Percentiles rank a stretch among this genome's conserved stretches.
Conservation (phyloP, 441 rosid species). For the Populus hybrid region DNA sequence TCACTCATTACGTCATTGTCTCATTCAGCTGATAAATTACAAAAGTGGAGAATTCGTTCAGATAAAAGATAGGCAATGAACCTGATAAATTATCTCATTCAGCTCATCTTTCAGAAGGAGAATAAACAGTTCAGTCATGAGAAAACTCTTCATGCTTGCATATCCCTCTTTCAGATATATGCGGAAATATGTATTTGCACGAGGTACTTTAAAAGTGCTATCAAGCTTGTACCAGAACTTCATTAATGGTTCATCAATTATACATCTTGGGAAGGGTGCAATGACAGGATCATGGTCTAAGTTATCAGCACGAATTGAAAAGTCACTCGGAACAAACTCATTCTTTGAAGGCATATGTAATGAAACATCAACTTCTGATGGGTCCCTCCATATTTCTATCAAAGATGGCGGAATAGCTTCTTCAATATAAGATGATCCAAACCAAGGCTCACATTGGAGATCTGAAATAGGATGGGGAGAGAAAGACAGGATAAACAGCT, state of each 20-base stretch:
- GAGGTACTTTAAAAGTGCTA: slow-evolving; percentile 75
- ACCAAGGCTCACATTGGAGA: slow-evolving; percentile 83
- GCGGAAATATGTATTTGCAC: slow-evolving; percentile 80
- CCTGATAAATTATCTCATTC: slow-evolving; percentile 94
- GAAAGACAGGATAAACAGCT: slow-evolving; percentile 5
- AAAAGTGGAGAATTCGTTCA: slow-evolving; percentile 7
- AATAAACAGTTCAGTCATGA: slow-evolving; percentile 82
- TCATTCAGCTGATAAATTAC: slow-evolving; percentile 1
- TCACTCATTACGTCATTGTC: neutral
- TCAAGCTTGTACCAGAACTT: slow-evolving; percentile 97
- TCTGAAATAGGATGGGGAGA: slow-evolving; percentile 39
- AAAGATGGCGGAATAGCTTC: slow-evolving; percentile 68
- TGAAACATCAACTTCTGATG: slow-evolving; percentile 62
- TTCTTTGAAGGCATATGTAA: slow-evolving; percentile 80
- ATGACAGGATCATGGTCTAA: slow-evolving; percentile 27
- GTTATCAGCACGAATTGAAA: slow-evolving; percentile 59
- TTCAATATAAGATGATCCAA: slow-evolving; percentile 68
- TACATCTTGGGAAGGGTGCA: slow-evolving; percentile 55
- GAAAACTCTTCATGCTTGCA: slow-evolving; percentile 57
- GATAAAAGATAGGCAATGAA: slow-evolving; percentile 26
- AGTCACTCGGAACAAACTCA: slow-evolving; percentile 85
- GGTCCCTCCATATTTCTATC: slow-evolving; percentile 79
- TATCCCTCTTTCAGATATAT: slow-evolving; percentile 85
- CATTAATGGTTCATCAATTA: slow-evolving; percentile 74
- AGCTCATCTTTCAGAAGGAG: slow-evolving; percentile 90